A percentile compares a stretch with the other conserved stretches of the same genome.
Evolutionary conservation across 2,329 filamentous ascomycete genomes (phyloP).

Genomic region (Aaosphaeria arxii): DNA sequence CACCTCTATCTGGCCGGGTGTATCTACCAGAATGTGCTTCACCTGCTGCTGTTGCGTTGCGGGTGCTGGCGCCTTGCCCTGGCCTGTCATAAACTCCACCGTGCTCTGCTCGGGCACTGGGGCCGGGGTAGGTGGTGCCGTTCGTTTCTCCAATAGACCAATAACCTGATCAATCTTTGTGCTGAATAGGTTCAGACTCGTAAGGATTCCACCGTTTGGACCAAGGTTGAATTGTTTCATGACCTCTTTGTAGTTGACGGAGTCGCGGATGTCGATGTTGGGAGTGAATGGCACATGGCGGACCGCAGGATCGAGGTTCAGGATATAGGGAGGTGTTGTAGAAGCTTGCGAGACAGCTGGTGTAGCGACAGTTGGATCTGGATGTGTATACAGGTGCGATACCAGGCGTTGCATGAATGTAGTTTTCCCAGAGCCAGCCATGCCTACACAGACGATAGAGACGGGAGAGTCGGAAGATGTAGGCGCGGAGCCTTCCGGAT

Average conservation of each 20-base stretch:
- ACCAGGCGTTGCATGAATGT: slow-evolving; percentile 99
- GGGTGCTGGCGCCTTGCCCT: slow-evolving; percentile 23
- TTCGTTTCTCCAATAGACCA: slow-evolving; percentile 82
- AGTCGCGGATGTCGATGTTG: slow-evolving; percentile 98
- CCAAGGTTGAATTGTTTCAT: slow-evolving; percentile 99
- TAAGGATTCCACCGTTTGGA: slow-evolving; percentile 94
- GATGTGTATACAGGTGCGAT: slow-evolving; percentile 79
- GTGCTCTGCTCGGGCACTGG: slow-evolving; percentile 28
- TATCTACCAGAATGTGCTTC: slow-evolving; percentile 87
- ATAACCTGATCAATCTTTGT: slow-evolving; percentile 98
- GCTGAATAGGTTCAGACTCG: slow-evolving; percentile 91
- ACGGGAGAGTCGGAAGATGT: slow-evolving; percentile 50
- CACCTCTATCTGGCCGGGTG: slow-evolving; percentile 95
- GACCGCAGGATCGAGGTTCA: slow-evolving; percentile 96
- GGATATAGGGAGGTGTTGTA: slow-evolving; percentile 75
- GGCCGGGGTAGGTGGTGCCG: slow-evolving; percentile 49
- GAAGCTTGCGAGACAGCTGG: slow-evolving; percentile 28
- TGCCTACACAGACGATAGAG: slow-evolving; percentile 90
- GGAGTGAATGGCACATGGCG: slow-evolving; percentile 89
- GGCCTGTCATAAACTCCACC: slow-evolving; percentile 34
- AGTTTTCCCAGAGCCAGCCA: slow-evolving; percentile 99
- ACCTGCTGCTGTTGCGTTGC: slow-evolving; percentile 52
- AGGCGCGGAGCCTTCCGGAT: slow-evolving; percentile 10
- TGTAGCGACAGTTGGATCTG: slow-evolving; percentile 44
- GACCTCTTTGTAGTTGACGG: slow-evolving; percentile 98